Evolutionary conservation across 352 stramenopile species (phyloP), one percentile per base, ranked within the genome.

Genomic region (Phytophthora capsici): DNA sequence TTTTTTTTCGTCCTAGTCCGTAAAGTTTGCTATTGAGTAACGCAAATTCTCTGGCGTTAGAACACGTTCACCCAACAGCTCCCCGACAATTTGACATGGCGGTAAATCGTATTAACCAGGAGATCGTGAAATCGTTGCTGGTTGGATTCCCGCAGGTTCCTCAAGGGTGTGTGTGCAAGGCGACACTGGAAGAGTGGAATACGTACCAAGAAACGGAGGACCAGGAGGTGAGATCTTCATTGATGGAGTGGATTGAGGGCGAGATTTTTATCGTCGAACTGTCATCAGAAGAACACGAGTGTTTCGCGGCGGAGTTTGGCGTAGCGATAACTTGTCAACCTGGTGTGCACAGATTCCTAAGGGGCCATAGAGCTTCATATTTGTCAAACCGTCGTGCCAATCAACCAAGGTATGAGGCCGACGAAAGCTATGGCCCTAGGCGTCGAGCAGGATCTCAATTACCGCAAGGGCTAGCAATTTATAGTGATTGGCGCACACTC

Each of bases 221-320:
- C 16, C 49, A 57, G 8, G 16, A 46, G 34, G 3, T 57, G 19
- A 57, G 38, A 22, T 57, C 49, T 7, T 6, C 19, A 6, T 14
- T 23, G 6, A 57, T 57, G 49, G 49, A 57, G 49, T 57, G 49
- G 32, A 46, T 37, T 26, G 49, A 57, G 4, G 48, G 32, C 6
- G 28, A 32, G 8, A 32, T 32, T 32, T 10, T 34, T 22, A 57
- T 57, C 49, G 32, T 46, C 5, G 49, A 56, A 32, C 32, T 56
- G n/a, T 19, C 48, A 34, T 45, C 30, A 14, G 0, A 3, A 6
- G 49, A 57, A 19, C 34, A 57, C 7, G 49, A 23, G 2, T 26
- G 6, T 36, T 57, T 36, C 22, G 6, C 2, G 5, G 5, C 2
- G 13, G 26, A 10, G 26, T 20, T 36, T 36, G 9, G 10, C 3